These are phyloP conservation scores for Chamaecrista fasciculata DNA, from an alignment of 306 rosid genomes.

Conservation along the genomic window DNA sequence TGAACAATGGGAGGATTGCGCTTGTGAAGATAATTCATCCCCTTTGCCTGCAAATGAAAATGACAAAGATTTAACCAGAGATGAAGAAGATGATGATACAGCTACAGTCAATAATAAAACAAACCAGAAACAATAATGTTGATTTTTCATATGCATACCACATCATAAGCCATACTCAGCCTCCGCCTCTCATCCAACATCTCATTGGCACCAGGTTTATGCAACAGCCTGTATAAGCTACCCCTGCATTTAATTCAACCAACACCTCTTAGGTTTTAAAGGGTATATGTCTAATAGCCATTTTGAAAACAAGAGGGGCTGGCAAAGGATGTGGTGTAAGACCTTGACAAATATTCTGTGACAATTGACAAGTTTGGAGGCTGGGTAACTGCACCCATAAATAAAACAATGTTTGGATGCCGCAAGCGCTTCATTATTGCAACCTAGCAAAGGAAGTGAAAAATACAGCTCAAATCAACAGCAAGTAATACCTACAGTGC, in stretches of 20 bases:
- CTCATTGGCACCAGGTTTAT: conserved; percentile 78
- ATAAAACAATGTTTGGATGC: conserved; percentile 96
- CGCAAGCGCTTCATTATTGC: conserved; percentile 90
- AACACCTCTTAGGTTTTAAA: conserved; percentile 26
- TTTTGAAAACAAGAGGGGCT: not conserved
- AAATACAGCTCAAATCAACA: conserved; percentile 32
- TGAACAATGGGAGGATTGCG: conserved; percentile 96
- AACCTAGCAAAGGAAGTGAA: conserved; percentile 55
- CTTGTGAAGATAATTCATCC: conserved; percentile 98
- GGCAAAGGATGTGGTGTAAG: conserved; percentile 25
- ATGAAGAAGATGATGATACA: not conserved
- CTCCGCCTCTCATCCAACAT: conserved; percentile 89
- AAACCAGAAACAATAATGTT: conserved; percentile 9
- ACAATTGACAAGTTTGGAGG: conserved; percentile 97
- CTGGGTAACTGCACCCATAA: conserved; percentile 97
- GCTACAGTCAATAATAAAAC: conserved; percentile 13
- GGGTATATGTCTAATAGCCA: conserved; percentile 11
- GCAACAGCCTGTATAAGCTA: conserved; percentile 93
- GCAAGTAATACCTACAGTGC: conserved; percentile 4
- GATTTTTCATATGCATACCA: conserved; percentile 57
- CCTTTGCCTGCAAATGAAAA: conserved; percentile 74
- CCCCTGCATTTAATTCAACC: conserved; percentile 67
- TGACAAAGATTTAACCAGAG: conserved; percentile 20
- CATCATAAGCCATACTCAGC: conserved; percentile 89
- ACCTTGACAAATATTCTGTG: conserved; percentile 98